Percentiles rank a stretch among this genome's conserved stretches.
Evolutionary conservation across 164 flowering plant species (phyloP).

Genomic region (Paratinospora sagittata): DNA sequence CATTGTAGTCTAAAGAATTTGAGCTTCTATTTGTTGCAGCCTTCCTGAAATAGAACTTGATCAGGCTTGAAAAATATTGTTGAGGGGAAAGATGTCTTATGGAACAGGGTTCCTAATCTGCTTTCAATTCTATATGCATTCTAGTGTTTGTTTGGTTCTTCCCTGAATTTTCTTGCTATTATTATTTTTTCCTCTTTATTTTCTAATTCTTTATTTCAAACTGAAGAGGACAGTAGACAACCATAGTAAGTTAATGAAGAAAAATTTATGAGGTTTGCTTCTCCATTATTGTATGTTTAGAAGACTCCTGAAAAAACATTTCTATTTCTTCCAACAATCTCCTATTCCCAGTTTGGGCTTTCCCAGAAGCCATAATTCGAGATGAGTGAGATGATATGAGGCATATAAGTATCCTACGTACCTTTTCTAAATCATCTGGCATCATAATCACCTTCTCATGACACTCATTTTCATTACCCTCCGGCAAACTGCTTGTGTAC

Average conservation of each 20-base stretch:
- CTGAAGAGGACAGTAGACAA: neutral
- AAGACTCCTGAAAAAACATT: conserved; percentile 33
- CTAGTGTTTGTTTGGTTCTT: neutral
- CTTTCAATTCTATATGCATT: neutral
- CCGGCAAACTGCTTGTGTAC: conserved; percentile 30
- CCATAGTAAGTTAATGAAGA: neutral
- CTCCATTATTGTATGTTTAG: conserved; percentile 23
- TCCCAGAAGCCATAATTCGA: conserved; percentile 15
- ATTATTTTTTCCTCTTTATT: neutral
- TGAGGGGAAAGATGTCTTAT: neutral
- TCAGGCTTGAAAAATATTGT: neutral
- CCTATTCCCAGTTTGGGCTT: conserved; percentile 15
- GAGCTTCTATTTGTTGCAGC: neutral
- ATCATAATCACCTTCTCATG: conserved; percentile 20
- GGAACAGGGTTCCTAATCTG: neutral
- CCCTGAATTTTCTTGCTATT: neutral
- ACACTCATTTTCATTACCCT: conserved; percentile 20
- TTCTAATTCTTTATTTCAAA: neutral
- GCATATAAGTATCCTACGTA: conserved; percentile 38
- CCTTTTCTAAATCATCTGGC: conserved; percentile 36
- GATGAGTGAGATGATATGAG: conserved; percentile 38
- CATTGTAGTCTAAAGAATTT: neutral
- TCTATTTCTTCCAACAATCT: conserved; percentile 60
- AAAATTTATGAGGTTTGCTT: conserved; percentile 5
- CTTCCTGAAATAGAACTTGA: neutral